Evolutionary conservation across 352 stramenopile genomes (phyloP).

Genomic region (Stramenopiles sp.): DNA sequence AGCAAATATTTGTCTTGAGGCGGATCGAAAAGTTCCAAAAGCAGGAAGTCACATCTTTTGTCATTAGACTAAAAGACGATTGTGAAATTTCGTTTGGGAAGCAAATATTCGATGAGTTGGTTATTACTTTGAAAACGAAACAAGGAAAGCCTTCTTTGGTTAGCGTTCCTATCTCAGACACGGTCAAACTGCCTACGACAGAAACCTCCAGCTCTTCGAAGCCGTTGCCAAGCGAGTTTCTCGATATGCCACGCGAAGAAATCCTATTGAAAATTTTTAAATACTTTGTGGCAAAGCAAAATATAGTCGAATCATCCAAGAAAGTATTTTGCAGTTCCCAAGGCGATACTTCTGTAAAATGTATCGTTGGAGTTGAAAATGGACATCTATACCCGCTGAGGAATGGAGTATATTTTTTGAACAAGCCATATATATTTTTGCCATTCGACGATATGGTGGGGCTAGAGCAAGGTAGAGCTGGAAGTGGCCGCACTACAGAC

Average conservation of each 20-base stretch:
- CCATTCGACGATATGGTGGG: constrained; percentile 3
- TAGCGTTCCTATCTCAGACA: not conserved
- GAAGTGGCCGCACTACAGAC: not conserved
- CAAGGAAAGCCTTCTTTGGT: not conserved
- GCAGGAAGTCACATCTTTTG: not conserved
- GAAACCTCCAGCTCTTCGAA: not conserved
- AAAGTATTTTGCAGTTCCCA: not conserved
- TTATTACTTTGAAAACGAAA: constrained; percentile 10
- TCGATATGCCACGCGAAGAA: not conserved
- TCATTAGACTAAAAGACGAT: not conserved
- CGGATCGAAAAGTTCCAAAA: not conserved
- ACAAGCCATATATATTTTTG: constrained; percentile 9
- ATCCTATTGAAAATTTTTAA: not conserved
- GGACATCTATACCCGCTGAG: not conserved
- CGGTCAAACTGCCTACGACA: not conserved
- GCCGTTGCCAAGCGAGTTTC: not conserved
- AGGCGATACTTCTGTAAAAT: not conserved
- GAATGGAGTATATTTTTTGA: constrained; percentile 3
- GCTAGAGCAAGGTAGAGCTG: constrained; percentile 9
- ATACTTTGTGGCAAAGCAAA: not conserved
- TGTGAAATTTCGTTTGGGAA: not conserved
- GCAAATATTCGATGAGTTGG: not conserved
- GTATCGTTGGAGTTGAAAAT: not conserved
- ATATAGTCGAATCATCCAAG: not conserved
- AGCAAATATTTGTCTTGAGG: not conserved